Conservation (phyloP, 169 alveolate genomes). For the Babesia sp. region DNA sequence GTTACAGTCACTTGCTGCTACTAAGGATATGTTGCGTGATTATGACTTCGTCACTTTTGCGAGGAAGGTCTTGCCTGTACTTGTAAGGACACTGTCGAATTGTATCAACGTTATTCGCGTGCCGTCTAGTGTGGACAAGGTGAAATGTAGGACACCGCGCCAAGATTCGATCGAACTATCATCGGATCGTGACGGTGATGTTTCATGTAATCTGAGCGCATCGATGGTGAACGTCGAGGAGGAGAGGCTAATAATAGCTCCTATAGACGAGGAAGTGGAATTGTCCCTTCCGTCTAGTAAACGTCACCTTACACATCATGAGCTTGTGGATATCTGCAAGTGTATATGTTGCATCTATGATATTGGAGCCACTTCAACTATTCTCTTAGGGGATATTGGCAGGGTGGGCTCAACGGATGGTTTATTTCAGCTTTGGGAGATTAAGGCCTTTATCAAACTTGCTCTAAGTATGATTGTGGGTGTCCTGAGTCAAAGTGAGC, state of each 20-base stretch:
- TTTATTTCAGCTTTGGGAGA: slow-evolving; percentile 5
- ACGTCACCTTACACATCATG: slow-evolving; percentile 18
- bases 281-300: slow-evolving; percentile 1
- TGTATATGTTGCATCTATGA: slow-evolving; percentile 25
- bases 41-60: slow-evolving; percentile 14
- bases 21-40: slow-evolving; percentile 5
- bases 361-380: slow-evolving; percentile 8
- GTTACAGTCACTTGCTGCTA: slow-evolving; percentile 4
- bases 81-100: slow-evolving; percentile 4
- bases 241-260: neutral
- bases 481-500: slow-evolving; percentile 3
- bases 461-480: slow-evolving; percentile 1
- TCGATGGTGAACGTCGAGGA: neutral
- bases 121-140: neutral
- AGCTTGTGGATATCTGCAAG: slow-evolving; percentile 27
- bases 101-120: neutral
- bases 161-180: neutral
- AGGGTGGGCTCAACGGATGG: neutral
- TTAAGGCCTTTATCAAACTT: neutral
- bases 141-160: neutral
- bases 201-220: neutral
- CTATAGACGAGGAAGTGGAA: neutral
- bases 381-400: neutral
- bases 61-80: slow-evolving; percentile 5
- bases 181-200: neutral